phyloP scores from a whole-genome alignment of 495 filamentous ascomycete species.

The Penicillium samsonianum region DNA sequence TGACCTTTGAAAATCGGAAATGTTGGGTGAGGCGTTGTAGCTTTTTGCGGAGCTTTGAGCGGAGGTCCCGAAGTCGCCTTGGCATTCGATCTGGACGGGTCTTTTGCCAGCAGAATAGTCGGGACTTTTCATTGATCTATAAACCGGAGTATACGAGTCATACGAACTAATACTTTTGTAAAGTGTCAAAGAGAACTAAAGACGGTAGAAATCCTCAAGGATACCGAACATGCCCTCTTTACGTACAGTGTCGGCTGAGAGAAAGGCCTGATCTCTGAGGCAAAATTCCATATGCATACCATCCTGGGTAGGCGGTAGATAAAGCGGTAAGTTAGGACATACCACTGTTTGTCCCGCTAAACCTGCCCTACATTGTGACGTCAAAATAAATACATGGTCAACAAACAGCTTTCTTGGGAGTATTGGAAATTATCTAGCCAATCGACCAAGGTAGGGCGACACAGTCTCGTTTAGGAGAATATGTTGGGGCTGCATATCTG shows the following conservation, averaged over 20 bases:
- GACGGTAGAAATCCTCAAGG: not conserved
- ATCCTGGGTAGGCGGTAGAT: not conserved
- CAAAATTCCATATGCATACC: not conserved
- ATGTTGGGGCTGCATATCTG: not conserved
- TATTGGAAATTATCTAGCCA: not conserved
- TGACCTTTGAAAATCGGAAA: conserved; percentile 2
- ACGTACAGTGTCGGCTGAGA: not conserved
- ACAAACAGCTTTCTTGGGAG: not conserved
- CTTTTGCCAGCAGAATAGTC: not conserved
- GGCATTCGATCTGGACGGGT: conserved; percentile 13
- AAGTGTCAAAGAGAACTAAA: not conserved
- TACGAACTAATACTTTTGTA: not conserved
- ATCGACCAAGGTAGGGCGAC: not conserved
- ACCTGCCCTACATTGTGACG: conserved; percentile 22
- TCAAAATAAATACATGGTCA: conserved; percentile 25
- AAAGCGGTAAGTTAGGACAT: not conserved
- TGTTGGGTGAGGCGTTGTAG: conserved; percentile 10
- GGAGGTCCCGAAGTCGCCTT: conserved; percentile 29
- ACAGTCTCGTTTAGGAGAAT: not conserved
- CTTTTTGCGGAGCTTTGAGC: conserved; percentile 28
- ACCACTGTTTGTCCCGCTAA: not conserved
- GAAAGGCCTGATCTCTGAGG: not conserved
- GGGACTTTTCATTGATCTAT: not conserved
- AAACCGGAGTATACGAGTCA: not conserved
- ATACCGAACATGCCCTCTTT: not conserved